Percentiles rank a stretch among this genome's conserved stretches.
These are phyloP conservation scores for Rhododendron ovatum DNA, from an alignment of 148 eudicot genomes.

Conservation along the genomic window DNA sequence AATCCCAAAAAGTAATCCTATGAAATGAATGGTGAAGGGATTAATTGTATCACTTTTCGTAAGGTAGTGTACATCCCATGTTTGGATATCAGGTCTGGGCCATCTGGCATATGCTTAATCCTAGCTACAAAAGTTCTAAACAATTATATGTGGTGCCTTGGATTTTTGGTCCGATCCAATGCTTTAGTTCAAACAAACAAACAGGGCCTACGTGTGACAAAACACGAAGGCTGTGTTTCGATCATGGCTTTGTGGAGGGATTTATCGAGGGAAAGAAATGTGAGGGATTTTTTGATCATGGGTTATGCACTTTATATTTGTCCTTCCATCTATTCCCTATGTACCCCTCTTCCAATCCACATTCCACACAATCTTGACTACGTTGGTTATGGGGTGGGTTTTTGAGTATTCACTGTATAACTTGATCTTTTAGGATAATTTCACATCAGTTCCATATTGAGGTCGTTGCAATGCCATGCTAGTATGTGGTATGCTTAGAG, in stretches of 20 bases:
- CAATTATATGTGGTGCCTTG: background rate
- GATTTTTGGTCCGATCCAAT: background rate
- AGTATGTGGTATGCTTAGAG: background rate
- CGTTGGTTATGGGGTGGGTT: background rate
- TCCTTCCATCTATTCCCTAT: background rate
- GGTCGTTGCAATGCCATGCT: background rate
- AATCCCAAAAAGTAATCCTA: background rate
- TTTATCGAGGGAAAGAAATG: background rate
- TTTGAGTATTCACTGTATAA: background rate
- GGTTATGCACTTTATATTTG: background rate
- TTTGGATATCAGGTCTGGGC: background rate
- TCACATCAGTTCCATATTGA: background rate
- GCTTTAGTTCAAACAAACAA: background rate
- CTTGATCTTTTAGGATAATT: background rate
- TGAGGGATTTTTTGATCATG: background rate
- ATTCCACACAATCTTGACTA: background rate
- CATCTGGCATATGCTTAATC: background rate
- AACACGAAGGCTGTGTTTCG: background rate
- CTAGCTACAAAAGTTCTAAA: background rate
- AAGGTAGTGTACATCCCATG: background rate
- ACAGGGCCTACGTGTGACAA: background rate
- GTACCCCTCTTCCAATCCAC: background rate
- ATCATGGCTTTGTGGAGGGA: background rate
- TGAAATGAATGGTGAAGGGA: background rate
- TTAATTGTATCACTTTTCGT: background rate